These are phyloP conservation scores for Mycena floridula DNA, from an alignment of 768 basidiomycete species.

Conservation along the genomic window DNA sequence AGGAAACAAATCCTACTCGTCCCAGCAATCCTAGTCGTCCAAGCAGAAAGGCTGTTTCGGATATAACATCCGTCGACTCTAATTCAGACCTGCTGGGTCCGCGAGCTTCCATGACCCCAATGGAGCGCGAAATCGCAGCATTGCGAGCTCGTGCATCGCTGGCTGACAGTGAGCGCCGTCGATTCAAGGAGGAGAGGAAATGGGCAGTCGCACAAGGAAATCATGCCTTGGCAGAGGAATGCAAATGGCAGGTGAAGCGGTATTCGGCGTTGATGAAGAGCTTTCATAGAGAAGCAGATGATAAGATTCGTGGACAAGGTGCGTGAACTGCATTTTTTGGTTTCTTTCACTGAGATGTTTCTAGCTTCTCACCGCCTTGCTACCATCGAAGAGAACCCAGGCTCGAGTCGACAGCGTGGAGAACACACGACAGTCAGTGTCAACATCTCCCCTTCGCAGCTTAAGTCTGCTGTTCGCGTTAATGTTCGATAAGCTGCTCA, in stretches of 20 bases:
- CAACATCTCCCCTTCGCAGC: constrained; percentile 15
- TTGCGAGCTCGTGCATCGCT: constrained; percentile 73
- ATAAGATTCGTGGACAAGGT: constrained; percentile 58
- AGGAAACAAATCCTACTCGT: constrained; percentile 4
- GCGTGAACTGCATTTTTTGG: constrained; percentile 6
- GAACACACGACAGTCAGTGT: constrained; percentile 16
- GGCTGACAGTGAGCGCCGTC: constrained; percentile 76
- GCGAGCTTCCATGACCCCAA: constrained; percentile 48
- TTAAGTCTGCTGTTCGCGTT: constrained; percentile 30
- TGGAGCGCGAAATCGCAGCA: constrained; percentile 69
- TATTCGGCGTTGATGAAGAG: constrained; percentile 78
- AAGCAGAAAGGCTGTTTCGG: constrained; percentile 32
- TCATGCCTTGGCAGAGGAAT: constrained; percentile 63
- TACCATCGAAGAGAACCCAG: constrained; percentile 11
- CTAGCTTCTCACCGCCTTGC: constrained; percentile 15
- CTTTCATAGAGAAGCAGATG: constrained; percentile 73
- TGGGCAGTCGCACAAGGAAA: constrained; percentile 84
- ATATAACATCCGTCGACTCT: constrained; percentile 67
- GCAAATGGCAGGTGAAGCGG: constrained; percentile 80
- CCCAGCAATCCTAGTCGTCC: constrained; percentile 6
- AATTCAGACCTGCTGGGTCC: constrained; percentile 60
- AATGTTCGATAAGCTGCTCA: constrained; percentile 22
- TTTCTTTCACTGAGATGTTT: neutral
- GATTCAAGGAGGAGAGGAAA: constrained; percentile 81
- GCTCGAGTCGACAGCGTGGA: neutral